Evolutionary conservation across 352 stramenopile species (phyloP).

Genomic region (Thraustochytrium aureum): DNA sequence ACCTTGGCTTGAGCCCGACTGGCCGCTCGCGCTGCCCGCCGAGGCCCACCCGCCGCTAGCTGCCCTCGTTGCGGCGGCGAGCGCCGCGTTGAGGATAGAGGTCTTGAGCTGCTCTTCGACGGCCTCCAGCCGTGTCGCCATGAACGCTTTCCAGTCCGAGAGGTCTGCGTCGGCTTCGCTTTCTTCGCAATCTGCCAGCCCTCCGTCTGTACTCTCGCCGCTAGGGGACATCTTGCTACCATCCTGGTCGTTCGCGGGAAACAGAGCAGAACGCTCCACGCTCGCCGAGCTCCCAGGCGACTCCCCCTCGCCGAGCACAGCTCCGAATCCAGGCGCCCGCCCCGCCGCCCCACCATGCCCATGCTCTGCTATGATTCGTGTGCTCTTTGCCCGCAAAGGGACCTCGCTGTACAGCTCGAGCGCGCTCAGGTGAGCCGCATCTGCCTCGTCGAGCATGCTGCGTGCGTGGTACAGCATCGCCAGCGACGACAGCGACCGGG

Average conservation of each 20-base stretch:
- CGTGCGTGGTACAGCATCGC: constrained; percentile 24
- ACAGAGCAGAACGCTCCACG: no score
- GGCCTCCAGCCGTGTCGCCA: not conserved
- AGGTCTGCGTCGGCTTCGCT: not conserved
- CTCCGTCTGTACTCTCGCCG: not conserved
- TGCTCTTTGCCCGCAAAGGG: not conserved
- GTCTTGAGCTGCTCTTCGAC: constrained; percentile 35
- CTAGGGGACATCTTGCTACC: constrained; percentile 7
- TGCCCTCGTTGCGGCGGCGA: no score
- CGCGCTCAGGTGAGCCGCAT: constrained; percentile 26
- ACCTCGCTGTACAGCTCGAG: constrained; percentile 43
- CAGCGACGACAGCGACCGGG: constrained; percentile 37
- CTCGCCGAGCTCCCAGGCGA: not conserved
- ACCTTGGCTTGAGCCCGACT: not conserved
- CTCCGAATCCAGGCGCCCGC: not conserved
- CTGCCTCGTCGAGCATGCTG: constrained; percentile 34
- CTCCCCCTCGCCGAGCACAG: not conserved
- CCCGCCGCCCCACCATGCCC: not conserved
- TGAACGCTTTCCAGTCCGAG: constrained; percentile 16
- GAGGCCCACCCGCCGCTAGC: no score
- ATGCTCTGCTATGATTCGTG: not conserved
- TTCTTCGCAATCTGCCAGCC: not conserved
- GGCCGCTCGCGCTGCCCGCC: not conserved
- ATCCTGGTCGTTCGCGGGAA: no score
- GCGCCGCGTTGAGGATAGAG: constrained; percentile 9